These are phyloP conservation scores for Obba rivulosa DNA, from an alignment of 768 basidiomycete genomes.

Conservation along the genomic window DNA sequence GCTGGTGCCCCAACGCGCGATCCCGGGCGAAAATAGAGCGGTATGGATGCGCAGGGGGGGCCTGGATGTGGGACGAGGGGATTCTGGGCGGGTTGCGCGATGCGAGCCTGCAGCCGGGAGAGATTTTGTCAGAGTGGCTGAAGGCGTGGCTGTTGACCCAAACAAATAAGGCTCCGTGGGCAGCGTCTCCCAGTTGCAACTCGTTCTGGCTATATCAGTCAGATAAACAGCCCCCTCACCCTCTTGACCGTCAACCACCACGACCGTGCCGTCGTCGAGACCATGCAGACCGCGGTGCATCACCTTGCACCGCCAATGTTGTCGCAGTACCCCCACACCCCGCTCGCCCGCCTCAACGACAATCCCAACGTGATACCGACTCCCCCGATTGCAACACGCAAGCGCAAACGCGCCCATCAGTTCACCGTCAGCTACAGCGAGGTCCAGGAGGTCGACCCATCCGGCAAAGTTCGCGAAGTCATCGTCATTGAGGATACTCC, in stretches of 20 bases:
- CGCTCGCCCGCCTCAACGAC: slow-evolving; percentile 40
- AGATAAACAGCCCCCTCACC: slow-evolving; percentile 21
- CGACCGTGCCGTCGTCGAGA: slow-evolving; percentile 37
- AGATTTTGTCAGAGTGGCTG: slow-evolving; percentile 22
- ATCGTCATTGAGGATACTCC: slow-evolving; percentile 94
- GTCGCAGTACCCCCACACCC: slow-evolving; percentile 58
- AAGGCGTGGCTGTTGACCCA: slow-evolving; percentile 24
- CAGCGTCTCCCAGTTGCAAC: slow-evolving; percentile 25
- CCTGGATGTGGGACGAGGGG: too few relatives aligned
- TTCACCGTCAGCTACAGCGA: slow-evolving; percentile 84
- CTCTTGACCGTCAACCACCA: slow-evolving; percentile 37
- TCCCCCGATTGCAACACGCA: slow-evolving; percentile 67
- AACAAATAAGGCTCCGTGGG: slow-evolving; percentile 26
- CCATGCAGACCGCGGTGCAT: slow-evolving; percentile 74
- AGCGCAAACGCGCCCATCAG: slow-evolving; percentile 78
- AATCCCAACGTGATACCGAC: slow-evolving; percentile 54
- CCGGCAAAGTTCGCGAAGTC: slow-evolving; percentile 75
- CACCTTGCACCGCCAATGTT: slow-evolving; percentile 56
- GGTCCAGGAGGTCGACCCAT: slow-evolving; percentile 78
- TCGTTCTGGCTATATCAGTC: slow-evolving; percentile 24
- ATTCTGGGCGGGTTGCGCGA: too few relatives aligned
- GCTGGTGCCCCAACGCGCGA: too few relatives aligned
- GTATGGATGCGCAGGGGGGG: too few relatives aligned
- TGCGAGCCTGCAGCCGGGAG: slow-evolving; percentile 1
- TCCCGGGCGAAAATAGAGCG: too few relatives aligned